These are phyloP conservation scores for Hymenoscyphus albidus DNA, from an alignment of 2,329 filamentous ascomycete species.

Conservation along the genomic window DNA sequence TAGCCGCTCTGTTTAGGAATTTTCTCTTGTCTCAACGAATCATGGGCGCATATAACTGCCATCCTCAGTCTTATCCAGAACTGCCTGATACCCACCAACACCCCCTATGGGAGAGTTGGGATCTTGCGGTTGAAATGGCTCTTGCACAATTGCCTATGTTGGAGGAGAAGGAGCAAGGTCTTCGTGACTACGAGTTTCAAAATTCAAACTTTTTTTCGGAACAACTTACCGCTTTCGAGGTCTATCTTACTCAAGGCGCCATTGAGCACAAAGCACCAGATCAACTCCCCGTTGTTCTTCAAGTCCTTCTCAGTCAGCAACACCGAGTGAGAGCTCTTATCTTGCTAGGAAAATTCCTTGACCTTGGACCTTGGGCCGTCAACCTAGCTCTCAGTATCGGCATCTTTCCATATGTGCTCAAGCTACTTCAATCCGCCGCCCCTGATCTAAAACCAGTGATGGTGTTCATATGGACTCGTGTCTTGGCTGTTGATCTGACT, in stretches of 20 bases:
- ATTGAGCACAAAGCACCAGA: conserved; percentile 85
- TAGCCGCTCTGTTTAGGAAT: conserved; percentile 95
- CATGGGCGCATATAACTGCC: conserved; percentile 94
- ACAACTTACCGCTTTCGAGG: conserved; percentile 93
- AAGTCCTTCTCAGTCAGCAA: conserved; percentile 92
- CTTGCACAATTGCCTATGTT: conserved; percentile 83
- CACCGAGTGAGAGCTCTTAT: conserved; percentile 89
- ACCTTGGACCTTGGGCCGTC: conserved; percentile 97
- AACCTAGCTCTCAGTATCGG: conserved; percentile 95
- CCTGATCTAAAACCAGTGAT: conserved; percentile 95
- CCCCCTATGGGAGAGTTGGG: conserved; percentile 95
- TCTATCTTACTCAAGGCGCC: conserved; percentile 82
- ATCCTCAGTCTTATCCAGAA: conserved; percentile 85
- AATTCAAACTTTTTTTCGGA: conserved; percentile 97
- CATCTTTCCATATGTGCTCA: conserved; percentile 98
- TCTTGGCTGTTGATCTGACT: conserved; percentile 89
- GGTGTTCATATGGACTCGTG: conserved; percentile 98
- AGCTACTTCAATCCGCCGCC: conserved; percentile 90
- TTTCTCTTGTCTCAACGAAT: conserved; percentile 92
- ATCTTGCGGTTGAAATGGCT: conserved; percentile 93
- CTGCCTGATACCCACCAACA: conserved; percentile 95
- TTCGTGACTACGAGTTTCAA: conserved; percentile 78
- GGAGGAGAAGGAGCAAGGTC: conserved; percentile 69
- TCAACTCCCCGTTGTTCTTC: conserved; percentile 91
- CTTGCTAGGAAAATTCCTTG: conserved; percentile 85